Evolutionary conservation across 305 asterid species (phyloP), one percentile per base, ranked within the genome.

Genomic region (Fraxinus greggii): DNA sequence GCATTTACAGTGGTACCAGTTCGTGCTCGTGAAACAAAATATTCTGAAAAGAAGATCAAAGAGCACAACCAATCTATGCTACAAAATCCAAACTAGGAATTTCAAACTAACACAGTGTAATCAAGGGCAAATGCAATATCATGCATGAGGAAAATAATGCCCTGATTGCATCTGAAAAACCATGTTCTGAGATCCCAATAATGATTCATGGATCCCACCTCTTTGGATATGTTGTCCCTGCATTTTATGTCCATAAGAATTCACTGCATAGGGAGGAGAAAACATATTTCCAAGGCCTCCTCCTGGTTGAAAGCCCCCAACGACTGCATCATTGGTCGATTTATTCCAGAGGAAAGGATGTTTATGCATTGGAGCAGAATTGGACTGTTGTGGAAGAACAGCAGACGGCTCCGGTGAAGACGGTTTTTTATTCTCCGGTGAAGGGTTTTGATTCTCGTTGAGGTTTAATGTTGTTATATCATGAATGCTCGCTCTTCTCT

Each of bases 401-500:
- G 69, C 75, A n/a, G 91, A 56, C 19, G 85, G 89, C 72, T 84
- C 93, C 0, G 90, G 88, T 9, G 97, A 90, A 13, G 86, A 63
- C 1, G 77, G 33, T 72, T 86, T 92, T 40, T 81, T 90, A 82
- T 76, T 76, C 4, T 92, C 97, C 0, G 93, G 91, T 3, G 94
- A 91, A 54, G 93, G 81, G 31, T 81, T 81, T 77, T 88, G 93
- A 70, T 75, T 81, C 12, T 94, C 95, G 54, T 76, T 87, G 76
- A 95, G 89, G 86, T 87, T 91, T 40, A 91, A 93, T 0, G 97
- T 96, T 0, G 99, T 96, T 77, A 94, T 96, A 59, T 96, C 99
- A 17, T 96, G 99, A 87, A 96, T 96, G 89, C 99, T 96, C 0
- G 99, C 98, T 72, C 99, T 88, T 85, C 97, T 88, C 85, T 94